Evolutionary conservation across 208 protist species (phyloP), one percentile per base, ranked within the genome.

Genomic region (Acanthamoeba sp.): DNA sequence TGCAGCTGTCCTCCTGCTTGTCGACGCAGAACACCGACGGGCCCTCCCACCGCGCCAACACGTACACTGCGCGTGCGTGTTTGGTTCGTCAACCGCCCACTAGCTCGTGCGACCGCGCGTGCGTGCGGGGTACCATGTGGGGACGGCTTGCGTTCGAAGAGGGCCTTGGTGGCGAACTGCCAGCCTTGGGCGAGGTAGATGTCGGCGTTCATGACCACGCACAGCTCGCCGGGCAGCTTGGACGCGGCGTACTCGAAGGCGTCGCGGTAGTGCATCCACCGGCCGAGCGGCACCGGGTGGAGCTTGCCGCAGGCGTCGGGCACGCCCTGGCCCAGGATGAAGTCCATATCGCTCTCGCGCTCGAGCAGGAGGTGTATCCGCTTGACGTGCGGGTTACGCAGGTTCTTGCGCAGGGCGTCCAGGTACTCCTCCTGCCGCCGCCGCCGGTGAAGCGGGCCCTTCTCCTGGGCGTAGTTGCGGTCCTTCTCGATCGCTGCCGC

Each of bases 131-230:
- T 52, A 84, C 73, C 73, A 27, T 84, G 73, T 5, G 73, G 38
- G 9, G 0, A 12, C 24, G 0, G 6, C 73, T 84, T 84, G 27
- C 42, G 18, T 9, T 84, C 73, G 20, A 84, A 84, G 40, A 84
- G 34, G 27, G 34, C 10, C 27, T 52, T 22, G 24, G 73, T 84
- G 34, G 29, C 73, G 38, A 52, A 84, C 38, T 84, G 38, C 20
- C 14, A 84, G 73, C 73, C 73, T 27, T 84, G 10, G 73, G 73
- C 73, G 12, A 84, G 40, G 73, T 84, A 84, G 73, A 84, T 84
- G 29, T 84, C 73, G 42, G 73, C 73, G 73, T 84, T 84, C 38
- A 52, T 52, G 40, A 84, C 29, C 38, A 84, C 27, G 73, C 73
- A 84, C 40, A 84, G 40, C 42, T 84, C 73, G 38, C 73, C 73